phyloP scores from a whole-genome alignment of 208 protist genomes.

The Wallacemonas sp. region DNA sequence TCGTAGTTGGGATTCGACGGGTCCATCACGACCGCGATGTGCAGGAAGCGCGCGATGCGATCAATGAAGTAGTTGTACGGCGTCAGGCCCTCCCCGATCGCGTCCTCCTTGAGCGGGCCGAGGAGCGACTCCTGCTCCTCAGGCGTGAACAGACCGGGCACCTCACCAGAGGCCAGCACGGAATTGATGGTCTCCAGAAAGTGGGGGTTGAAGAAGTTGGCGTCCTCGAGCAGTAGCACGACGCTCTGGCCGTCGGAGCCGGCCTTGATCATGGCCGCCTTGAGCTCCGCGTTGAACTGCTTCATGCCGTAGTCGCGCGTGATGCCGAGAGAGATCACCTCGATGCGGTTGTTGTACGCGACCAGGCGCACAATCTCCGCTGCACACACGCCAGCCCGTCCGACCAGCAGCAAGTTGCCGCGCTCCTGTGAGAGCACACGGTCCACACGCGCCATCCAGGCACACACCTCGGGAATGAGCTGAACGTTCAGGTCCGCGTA shows the following conservation, averaged over 20 bases:
- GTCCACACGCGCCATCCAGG: conserved; percentile 94
- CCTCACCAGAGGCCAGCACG: conserved; percentile 95
- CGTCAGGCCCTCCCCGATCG: conserved; percentile 78
- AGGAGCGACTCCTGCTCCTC: conserved; percentile 97
- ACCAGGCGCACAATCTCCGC: conserved; percentile 91
- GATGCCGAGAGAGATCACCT: conserved; percentile 91
- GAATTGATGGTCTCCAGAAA: conserved; percentile 96
- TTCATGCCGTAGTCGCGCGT: conserved; percentile 93
- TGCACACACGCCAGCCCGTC: conserved; percentile 92
- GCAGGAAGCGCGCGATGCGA: conserved; percentile 91
- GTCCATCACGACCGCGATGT: conserved; percentile 96
- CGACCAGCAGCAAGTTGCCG: conserved; percentile 95
- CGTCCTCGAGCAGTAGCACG: conserved; percentile 96
- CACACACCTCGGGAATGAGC: conserved; percentile 95
- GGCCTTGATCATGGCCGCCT: conserved; percentile 87
- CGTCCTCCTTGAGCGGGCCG: conserved; percentile 91
- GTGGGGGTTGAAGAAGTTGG: conserved; percentile 89
- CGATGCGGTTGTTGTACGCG: conserved; percentile 88
- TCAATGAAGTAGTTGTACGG: conserved; percentile 91
- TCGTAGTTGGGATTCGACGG: conserved; percentile 93
- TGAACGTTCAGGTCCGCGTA: conserved; percentile 92
- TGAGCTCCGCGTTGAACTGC: conserved; percentile 94
- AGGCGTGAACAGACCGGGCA: conserved; percentile 95
- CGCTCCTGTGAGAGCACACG: conserved; percentile 94
- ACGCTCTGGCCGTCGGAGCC: conserved; percentile 90